phyloP scores from a whole-genome alignment of 129 eudicot genomes.

The Gnaphalium uliginosum region DNA sequence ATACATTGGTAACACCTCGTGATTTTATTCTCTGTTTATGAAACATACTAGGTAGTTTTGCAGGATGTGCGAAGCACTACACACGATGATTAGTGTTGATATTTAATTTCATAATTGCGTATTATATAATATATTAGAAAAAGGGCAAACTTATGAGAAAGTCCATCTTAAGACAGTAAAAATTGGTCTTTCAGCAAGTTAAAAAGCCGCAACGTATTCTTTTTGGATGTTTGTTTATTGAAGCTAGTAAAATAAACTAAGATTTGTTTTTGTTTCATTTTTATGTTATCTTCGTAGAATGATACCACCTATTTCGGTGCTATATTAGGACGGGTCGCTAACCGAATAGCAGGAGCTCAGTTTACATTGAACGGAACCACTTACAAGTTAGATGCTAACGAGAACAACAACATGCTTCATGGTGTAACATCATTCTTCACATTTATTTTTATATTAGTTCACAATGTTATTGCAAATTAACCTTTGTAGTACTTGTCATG shows the following conservation, averaged over 20 bases:
- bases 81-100: too few species aligned
- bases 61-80: too few species aligned
- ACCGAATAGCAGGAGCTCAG: slow-evolving; percentile 75
- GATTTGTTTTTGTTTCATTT: not conserved
- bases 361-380: slow-evolving; percentile 57
- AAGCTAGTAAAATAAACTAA: not conserved
- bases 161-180: too few species aligned
- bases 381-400: slow-evolving; percentile 68
- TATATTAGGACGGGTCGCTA: slow-evolving; percentile 72
- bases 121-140: too few species aligned
- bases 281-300: slow-evolving; percentile 41
- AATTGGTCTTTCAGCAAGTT: not conserved
- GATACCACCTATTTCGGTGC: slow-evolving; percentile 62
- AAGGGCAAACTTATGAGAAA: too few species aligned
- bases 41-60: too few species aligned
- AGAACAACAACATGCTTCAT: slow-evolving; percentile 64
- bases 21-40: too few species aligned
- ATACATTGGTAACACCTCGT: too few species aligned
- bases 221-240: not conserved
- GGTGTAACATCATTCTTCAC: slow-evolving; percentile 27
- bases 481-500: too few species aligned
- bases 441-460: too few species aligned
- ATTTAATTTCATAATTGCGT: too few species aligned
- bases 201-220: not conserved
- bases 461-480: too few species aligned